Percentiles rank a stretch among this genome's conserved stretches.
These are phyloP conservation scores for Fusarium sp. DNA, from an alignment of 2,329 filamentous ascomycete species.

Conservation along the genomic window DNA sequence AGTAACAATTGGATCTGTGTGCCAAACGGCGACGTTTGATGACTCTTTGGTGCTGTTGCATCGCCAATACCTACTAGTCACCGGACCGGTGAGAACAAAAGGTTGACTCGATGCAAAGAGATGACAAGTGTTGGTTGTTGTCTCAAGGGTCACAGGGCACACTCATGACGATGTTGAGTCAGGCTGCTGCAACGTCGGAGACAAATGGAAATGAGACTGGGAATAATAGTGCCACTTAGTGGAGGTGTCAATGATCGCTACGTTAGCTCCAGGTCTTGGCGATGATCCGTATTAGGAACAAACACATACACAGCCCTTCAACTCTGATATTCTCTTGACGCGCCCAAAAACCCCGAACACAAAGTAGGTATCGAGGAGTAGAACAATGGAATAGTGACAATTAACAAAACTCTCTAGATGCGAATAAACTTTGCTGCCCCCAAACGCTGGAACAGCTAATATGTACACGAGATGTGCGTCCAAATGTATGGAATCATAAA, in stretches of 20 bases:
- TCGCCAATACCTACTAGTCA: neutral
- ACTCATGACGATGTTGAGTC: slow-evolving; percentile 4
- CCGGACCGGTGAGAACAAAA: neutral
- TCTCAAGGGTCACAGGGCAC: slow-evolving; percentile 6
- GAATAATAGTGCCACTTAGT: slow-evolving; percentile 24
- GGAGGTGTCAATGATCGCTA: slow-evolving; percentile 5
- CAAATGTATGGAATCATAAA: slow-evolving; percentile 4
- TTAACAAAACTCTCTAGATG: neutral
- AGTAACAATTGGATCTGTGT: neutral
- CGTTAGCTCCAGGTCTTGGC: slow-evolving; percentile 15
- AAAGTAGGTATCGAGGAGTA: neutral
- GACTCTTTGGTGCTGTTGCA: neutral
- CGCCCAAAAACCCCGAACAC: neutral
- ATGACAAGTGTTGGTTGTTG: slow-evolving; percentile 6
- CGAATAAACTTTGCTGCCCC: neutral
- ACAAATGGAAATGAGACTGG: slow-evolving; percentile 32
- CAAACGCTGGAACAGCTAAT: neutral
- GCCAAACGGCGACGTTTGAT: slow-evolving; percentile 16
- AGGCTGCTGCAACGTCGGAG: slow-evolving; percentile 17
- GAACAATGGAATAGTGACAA: neutral
- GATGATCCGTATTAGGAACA: slow-evolving; percentile 15
- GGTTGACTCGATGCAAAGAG: neutral
- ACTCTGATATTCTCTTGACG: neutral
- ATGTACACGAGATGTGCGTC: neutral
- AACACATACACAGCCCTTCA: neutral